Evolutionary conservation across 495 filamentous ascomycete genomes (phyloP).

Genomic region (Xylaria flabelliformis): DNA sequence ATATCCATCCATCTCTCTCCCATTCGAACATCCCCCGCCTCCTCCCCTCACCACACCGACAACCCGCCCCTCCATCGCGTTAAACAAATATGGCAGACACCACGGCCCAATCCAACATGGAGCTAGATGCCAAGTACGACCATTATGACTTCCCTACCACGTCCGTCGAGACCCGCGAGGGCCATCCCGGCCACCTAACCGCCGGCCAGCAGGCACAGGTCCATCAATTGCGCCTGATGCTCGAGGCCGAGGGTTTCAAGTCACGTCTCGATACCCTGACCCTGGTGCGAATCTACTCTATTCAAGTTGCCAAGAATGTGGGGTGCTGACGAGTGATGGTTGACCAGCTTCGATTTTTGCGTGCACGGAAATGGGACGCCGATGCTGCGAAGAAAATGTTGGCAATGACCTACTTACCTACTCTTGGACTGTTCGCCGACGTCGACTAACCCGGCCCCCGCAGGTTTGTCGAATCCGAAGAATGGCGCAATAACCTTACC

Average conservation of each 20-base stretch:
- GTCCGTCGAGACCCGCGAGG: constrained; percentile 68
- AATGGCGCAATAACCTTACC: constrained; percentile 80
- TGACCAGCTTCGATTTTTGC: constrained; percentile 81
- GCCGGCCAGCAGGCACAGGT: constrained; percentile 89
- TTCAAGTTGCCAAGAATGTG: constrained; percentile 2
- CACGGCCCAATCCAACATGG: constrained; percentile 48
- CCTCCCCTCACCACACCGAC: constrained; percentile 7
- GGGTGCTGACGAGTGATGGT: neutral
- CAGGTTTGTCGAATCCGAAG: constrained; percentile 91
- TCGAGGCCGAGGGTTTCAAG: constrained; percentile 84
- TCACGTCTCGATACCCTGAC: constrained; percentile 90
- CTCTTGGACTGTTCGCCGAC: neutral
- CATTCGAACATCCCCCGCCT: neutral
- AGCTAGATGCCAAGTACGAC: constrained; percentile 90
- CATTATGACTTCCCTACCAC: constrained; percentile 91
- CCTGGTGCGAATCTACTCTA: constrained; percentile 59
- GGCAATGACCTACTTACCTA: constrained; percentile 36
- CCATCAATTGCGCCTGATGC: constrained; percentile 77
- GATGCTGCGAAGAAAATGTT: constrained; percentile 85
- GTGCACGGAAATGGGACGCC: constrained; percentile 94
- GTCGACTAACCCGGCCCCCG: constrained; percentile 19
- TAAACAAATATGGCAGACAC: constrained; percentile 30
- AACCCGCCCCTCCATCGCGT: constrained; percentile 21
- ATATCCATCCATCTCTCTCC: neutral
- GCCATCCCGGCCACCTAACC: constrained; percentile 90